phyloP scores from a whole-genome alignment of 768 basidiomycete species.

The Lactarius sanguifluus region DNA sequence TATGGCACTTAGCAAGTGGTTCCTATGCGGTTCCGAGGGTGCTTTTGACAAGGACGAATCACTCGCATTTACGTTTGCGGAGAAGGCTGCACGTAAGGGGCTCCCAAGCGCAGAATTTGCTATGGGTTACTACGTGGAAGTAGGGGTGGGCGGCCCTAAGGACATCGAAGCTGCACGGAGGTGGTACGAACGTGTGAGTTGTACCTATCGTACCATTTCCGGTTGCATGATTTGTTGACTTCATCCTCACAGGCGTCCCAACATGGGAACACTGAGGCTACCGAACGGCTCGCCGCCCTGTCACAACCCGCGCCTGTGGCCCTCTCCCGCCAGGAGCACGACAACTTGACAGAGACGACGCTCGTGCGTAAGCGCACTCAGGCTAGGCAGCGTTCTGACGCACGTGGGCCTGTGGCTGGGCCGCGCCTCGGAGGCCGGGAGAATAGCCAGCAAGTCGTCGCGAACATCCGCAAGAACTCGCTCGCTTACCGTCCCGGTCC shows the following conservation, averaged over 20 bases:
- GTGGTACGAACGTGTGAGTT: constrained; percentile 73
- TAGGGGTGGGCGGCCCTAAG: constrained; percentile 78
- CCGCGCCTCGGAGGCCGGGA: constrained; percentile 27
- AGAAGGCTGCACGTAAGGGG: constrained; percentile 76
- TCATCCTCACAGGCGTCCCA: constrained; percentile 55
- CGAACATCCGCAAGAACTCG: constrained; percentile 55
- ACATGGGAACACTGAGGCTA: constrained; percentile 81
- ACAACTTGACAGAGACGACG: constrained; percentile 70
- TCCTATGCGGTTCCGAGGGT: constrained; percentile 79
- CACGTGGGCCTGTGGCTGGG: constrained; percentile 27
- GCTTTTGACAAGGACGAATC: constrained; percentile 84
- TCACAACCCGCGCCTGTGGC: constrained; percentile 57
- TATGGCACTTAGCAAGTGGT: constrained; percentile 98
- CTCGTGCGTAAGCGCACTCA: constrained; percentile 81
- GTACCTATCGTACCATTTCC: constrained; percentile 2
- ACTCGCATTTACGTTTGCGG: constrained; percentile 86
- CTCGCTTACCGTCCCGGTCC: constrained; percentile 31
- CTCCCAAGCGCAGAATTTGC: constrained; percentile 88
- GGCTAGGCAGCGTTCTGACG: constrained; percentile 59
- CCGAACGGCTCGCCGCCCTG: constrained; percentile 68
- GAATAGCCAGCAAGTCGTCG: constrained; percentile 50
- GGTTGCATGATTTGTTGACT: constrained; percentile 1
- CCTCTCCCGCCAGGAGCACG: constrained; percentile 79
- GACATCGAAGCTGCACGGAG: constrained; percentile 61
- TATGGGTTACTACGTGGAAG: constrained; percentile 93